Percentiles rank a stretch among this genome's conserved stretches.
These are phyloP conservation scores for Streptanthus diversifolius DNA, from an alignment of 345 rosid species.

Conservation along the genomic window DNA sequence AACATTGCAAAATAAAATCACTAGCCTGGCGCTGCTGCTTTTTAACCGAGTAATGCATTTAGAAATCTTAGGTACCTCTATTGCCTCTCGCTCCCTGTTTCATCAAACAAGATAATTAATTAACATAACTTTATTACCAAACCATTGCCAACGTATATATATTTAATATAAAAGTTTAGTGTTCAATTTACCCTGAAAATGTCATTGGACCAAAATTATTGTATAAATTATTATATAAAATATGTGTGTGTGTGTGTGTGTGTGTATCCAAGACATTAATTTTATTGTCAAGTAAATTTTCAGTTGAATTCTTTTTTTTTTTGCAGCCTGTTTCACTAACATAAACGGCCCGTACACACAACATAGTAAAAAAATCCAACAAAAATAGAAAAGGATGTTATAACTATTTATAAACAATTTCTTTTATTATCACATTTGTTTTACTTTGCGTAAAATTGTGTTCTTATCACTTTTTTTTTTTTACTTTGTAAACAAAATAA, in stretches of 20 bases:
- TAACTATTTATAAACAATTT: background rate
- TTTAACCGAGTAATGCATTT: slow-evolving; percentile 21
- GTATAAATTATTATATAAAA: no score
- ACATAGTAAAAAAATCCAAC: background rate
- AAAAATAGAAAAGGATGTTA: background rate
- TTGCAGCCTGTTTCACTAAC: background rate
- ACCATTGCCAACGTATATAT: background rate
- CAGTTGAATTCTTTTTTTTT: background rate
- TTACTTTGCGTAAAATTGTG: background rate
- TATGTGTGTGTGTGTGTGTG: no score
- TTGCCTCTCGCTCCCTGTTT: slow-evolving; percentile 17
- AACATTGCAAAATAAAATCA: slow-evolving; percentile 1
- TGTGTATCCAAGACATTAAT: no score
- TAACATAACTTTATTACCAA: background rate
- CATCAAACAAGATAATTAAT: background rate
- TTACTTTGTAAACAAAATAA: background rate
- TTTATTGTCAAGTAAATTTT: background rate
- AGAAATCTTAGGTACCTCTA: slow-evolving; percentile 16
- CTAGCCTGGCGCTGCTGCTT: slow-evolving; percentile 29
- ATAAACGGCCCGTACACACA: background rate
- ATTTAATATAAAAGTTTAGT: background rate
- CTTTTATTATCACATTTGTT: background rate
- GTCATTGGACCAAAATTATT: background rate
- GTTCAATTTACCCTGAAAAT: no score
- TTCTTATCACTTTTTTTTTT: background rate